phyloP scores from a whole-genome alignment of 768 basidiomycete genomes.

The Gloeophyllum trabeum region DNA sequence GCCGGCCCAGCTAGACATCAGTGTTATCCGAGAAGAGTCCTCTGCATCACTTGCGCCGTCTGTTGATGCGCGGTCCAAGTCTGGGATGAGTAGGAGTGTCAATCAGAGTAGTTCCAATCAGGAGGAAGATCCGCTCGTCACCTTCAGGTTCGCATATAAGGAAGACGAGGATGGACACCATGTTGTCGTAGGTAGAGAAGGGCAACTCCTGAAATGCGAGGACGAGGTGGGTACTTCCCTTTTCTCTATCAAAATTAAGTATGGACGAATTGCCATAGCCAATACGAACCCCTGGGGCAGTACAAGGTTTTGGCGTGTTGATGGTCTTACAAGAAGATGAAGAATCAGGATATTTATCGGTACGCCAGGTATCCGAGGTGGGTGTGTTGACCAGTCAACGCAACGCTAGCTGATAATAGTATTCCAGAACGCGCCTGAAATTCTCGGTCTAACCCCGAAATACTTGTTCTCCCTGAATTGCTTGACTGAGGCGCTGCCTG shows the following conservation, averaged over 20 bases:
- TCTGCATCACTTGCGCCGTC: background rate
- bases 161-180: conserved; percentile 59
- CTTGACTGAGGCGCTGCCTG: conserved; percentile 59
- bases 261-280: conserved; percentile 31
- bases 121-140: conserved; percentile 29
- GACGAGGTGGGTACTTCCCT: conserved; percentile 39
- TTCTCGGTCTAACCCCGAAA: conserved; percentile 63
- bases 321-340: conserved; percentile 55
- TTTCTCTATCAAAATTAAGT: background rate
- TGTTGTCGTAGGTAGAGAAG: conserved; percentile 60
- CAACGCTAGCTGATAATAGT: too few relatives aligned
- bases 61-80: background rate
- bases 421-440: conserved; percentile 56
- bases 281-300: conserved; percentile 70
- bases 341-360: conserved; percentile 39
- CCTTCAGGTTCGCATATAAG: conserved; percentile 54
- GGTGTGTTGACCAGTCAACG: too few relatives aligned
- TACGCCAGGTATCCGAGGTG: conserved; percentile 77
- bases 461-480: conserved; percentile 65
- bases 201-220: conserved; percentile 53
- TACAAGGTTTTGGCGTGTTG: conserved; percentile 78
- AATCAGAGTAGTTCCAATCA: background rate
- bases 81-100: background rate
- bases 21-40: background rate
- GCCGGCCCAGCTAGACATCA: background rate